Base-by-base conservation (phyloP, 768 basidiomycete species). In the Xerocomellus amylosporus region DNA sequence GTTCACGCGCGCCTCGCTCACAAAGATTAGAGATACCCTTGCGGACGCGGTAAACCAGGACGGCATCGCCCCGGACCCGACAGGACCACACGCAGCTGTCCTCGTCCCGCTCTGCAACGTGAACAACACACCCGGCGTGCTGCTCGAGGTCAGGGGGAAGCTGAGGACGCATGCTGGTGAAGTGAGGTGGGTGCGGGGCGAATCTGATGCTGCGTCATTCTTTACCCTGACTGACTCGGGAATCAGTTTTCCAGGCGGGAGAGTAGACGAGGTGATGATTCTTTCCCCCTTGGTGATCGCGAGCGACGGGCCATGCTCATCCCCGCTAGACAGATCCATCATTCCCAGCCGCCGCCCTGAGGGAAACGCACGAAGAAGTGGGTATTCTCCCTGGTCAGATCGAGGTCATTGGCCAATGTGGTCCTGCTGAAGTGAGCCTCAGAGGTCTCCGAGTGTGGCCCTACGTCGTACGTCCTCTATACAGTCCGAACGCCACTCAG, bases 81-180 rank as follows among this genome's bases (percentile, higher is more conserved):
- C 56, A 20, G 74, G 77, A 58, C 62, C 66, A 34, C 78, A 82
- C 61, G 90, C 90, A 10, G 86, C 87, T 4, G 85, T 92, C 24
- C 73, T 91, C 47, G 80, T 92, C 58, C 88, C 88, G 0, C 74
- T 91, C 47, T 91, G 89, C 71, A 91, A 92, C 63, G 84, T 91
- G 19, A 73, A 78, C 31, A 76, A 77, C 47, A 73, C 74, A 14
- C 86, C 90, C 0, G 84, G 88, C 8, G 78, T 93, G 19, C 66
- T 92, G 44, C 76, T 90, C 15, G 86, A 91, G 68, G 81, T 91
- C 31, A 77, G 90, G 59, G 81, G 82, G 61, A 70, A 79, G 38
- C 70, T 87, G 47, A 75, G 88, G 60, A 78, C 75, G 30, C 90
- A 91, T 69, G 85, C 88, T 0, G 89, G 90, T n/a, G 88, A 91